Evolutionary conservation across 2,329 filamentous ascomycete species (phyloP).

Genomic region (Botrytis paeoniae): DNA sequence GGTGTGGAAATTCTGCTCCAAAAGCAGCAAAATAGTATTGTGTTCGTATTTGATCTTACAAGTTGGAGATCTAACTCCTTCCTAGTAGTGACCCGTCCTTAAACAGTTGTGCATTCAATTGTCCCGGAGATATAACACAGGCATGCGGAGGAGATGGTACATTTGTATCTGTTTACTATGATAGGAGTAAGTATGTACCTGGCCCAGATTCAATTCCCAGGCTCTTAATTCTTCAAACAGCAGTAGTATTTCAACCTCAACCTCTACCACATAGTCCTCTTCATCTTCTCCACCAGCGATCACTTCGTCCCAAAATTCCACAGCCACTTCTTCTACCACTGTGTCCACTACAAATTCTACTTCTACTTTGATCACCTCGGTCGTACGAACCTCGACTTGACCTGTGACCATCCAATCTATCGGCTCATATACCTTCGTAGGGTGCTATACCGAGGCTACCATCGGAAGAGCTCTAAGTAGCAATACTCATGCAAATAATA

Average conservation of each 20-base stretch:
- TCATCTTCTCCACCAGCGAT: slow-evolving; percentile 6
- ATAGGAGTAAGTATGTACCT: slow-evolving; percentile 35
- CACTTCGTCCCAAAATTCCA: not conserved
- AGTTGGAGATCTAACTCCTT: too few relatives aligned
- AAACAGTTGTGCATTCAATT: slow-evolving; percentile 19
- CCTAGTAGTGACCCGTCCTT: too few relatives aligned
- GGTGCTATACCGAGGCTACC: slow-evolving; percentile 39
- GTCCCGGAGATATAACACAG: slow-evolving; percentile 26
- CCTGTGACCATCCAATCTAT: slow-evolving; percentile 20
- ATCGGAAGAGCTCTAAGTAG: slow-evolving; percentile 31
- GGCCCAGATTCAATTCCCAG: not conserved
- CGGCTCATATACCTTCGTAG: slow-evolving; percentile 24
- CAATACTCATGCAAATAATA: slow-evolving; percentile 26
- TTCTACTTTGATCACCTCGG: slow-evolving; percentile 12
- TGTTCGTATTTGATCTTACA: too few relatives aligned
- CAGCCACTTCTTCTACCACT: slow-evolving; percentile 16
- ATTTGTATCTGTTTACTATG: slow-evolving; percentile 39
- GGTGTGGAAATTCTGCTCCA: too few relatives aligned
- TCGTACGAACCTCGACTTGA: slow-evolving; percentile 7
- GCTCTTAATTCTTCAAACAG: not conserved
- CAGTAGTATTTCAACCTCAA: not conserved
- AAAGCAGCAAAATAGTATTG: too few relatives aligned
- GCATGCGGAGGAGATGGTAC: slow-evolving; percentile 34
- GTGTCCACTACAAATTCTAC: not conserved
- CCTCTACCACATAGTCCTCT: slow-evolving; percentile 17